Base-by-base conservation (phyloP, 371 early-diverging fungal genomes). In the Mucor lusitanicus region DNA sequence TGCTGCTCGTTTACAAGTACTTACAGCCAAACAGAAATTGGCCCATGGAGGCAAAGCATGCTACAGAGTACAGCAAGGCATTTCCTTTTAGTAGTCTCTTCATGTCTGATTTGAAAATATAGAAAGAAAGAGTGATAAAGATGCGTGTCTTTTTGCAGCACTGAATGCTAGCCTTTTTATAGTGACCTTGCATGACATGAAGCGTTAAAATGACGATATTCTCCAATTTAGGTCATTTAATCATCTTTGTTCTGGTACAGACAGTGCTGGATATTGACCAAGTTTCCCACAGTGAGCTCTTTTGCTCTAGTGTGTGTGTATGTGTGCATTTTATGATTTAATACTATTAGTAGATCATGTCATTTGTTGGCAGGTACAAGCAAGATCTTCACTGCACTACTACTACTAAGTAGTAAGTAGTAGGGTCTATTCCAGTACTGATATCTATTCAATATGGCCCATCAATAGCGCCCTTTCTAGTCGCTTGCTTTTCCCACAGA, bases 11-110 rank as follows among this genome's bases (percentile, higher is more conserved):
- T 3, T 30, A 30, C 6, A 30, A n/a, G n/a, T 40, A 73, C 76
- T 62, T 80, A 77, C 80, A 80, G 12, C 81, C 81, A 65, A 80
- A 80, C 15, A 80, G 61, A 27, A 80, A 80, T 35, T 78, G 78
- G 3, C 81, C 81, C 4, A 80, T 32, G 11, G 76, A 75, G 15
- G 81, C 78, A 72, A 77, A 80, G 30, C 74, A 71, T 27, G 81
- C 73, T 8, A 80, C 72, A 40, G 67, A 66, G 28, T 75, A 76
- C 28, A 75, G 53, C 21, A 74, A 60, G 9, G 64, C 44, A 35
- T 58, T 73, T 40, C 76, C 79, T 44, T 66, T 53, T 37, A 64
- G 48, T 30, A 64, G 32, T 6, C 37, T 65, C 61, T 42, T 58
- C 42, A 59, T 69, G 32, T 46, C 11, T 46, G 17, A 17, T 40